These are phyloP conservation scores for Gyromitra esculenta DNA, from an alignment of 2,329 filamentous ascomycete genomes.

Conservation along the genomic window DNA sequence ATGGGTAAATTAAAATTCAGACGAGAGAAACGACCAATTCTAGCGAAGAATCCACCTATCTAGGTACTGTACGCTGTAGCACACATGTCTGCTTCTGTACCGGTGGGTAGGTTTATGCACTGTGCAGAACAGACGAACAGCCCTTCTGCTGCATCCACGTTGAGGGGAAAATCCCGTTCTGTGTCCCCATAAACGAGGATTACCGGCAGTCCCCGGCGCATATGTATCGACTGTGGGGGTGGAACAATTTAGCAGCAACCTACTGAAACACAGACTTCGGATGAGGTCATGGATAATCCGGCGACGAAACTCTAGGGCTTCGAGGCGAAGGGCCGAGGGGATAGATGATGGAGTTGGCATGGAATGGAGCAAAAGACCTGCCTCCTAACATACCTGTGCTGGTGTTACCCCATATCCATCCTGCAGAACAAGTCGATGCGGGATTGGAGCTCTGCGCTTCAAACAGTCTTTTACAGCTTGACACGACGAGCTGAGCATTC, in stretches of 20 bases:
- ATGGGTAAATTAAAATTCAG: conserved; percentile 48
- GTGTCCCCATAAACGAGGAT: conserved; percentile 12
- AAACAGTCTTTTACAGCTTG: conserved; percentile 3
- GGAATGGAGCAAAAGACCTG: neutral
- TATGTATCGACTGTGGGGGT: conserved; percentile 1
- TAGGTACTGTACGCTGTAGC: conserved; percentile 12
- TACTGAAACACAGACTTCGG: conserved; percentile 9
- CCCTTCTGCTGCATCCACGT: conserved; percentile 21
- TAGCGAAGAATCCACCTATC: conserved; percentile 30
- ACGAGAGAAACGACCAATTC: conserved; percentile 41
- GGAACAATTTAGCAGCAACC: conserved; percentile 14
- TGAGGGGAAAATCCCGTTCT: conserved; percentile 24
- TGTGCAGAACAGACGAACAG: neutral
- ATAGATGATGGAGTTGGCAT: neutral
- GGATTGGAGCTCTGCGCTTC: conserved; percentile 14
- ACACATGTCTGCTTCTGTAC: conserved; percentile 30
- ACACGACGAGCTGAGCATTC: conserved; percentile 19
- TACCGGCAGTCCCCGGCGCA: conserved; percentile 4
- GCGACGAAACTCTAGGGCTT: neutral
- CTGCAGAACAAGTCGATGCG: conserved; percentile 17
- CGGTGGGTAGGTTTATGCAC: conserved; percentile 9
- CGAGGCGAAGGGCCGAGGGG: conserved; percentile 24
- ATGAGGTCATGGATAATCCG: conserved; percentile 40
- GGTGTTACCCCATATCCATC: neutral
- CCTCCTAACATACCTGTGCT: neutral